Percentiles rank a stretch among this genome's conserved stretches.
Evolutionary conservation across 805 yeast species (phyloP).

Genomic region (Pichia rugopelliculosa): DNA sequence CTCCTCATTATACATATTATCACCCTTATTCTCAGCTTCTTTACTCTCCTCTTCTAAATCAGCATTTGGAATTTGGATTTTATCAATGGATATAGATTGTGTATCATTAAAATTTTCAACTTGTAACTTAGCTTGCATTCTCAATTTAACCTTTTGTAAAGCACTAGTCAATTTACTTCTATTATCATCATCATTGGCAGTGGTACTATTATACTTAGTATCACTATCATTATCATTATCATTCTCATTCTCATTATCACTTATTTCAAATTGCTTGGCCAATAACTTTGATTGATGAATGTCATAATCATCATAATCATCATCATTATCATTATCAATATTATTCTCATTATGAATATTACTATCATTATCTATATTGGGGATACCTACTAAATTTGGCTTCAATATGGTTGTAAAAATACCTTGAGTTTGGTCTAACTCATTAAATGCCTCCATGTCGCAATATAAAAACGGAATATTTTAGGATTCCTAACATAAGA

Average conservation of each 20-base stretch:
- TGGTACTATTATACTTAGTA: too few relatives aligned
- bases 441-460: neutral
- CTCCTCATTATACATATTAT: neutral
- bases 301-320: conserved; percentile 4
- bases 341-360: neutral
- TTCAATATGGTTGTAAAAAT: neutral
- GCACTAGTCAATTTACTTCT: neutral
- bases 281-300: conserved; percentile 1
- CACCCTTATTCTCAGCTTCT: too few relatives aligned
- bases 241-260: neutral
- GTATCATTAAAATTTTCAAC: neutral
- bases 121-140: neutral
- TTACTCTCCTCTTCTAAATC: neutral
- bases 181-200: too few relatives aligned
- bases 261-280: conserved; percentile 7
- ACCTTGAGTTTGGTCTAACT: neutral
- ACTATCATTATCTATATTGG: neutral
- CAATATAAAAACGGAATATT: too few relatives aligned
- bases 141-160: conserved; percentile 1
- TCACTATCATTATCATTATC: too few relatives aligned
- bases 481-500: too few relatives aligned
- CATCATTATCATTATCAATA: neutral
- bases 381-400: neutral
- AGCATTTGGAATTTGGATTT: neutral
- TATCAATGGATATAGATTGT: neutral